Conservation (phyloP, 2,329 filamentous ascomycete genomes). For the Colletotrichum tropicale region DNA sequence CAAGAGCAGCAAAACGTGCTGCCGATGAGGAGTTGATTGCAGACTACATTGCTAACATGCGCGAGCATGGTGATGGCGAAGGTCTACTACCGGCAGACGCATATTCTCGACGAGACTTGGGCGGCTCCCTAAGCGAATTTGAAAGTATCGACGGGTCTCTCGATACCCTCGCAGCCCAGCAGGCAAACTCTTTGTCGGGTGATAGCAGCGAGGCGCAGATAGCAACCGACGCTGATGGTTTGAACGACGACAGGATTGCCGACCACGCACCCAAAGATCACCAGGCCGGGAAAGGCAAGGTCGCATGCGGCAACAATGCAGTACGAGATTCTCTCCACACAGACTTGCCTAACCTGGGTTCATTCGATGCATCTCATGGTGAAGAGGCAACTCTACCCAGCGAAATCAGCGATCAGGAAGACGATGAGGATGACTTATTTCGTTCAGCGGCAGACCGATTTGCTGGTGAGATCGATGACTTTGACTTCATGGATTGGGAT, state of each 20-base stretch:
- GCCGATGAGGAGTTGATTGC: conserved; percentile 63
- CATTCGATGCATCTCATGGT: not conserved
- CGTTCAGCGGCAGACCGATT: not conserved
- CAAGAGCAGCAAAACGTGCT: conserved; percentile 17
- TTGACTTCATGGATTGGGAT: conserved; percentile 87
- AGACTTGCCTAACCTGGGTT: not conserved
- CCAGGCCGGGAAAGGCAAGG: not conserved
- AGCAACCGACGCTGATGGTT: not conserved
- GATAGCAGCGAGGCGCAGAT: not conserved
- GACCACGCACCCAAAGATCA: not conserved
- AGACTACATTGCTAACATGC: conserved; percentile 75
- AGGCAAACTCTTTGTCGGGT: not conserved
- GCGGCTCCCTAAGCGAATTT: conserved; percentile 24
- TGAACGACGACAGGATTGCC: not conserved
- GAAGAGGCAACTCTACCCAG: not conserved
- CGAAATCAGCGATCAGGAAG: not conserved
- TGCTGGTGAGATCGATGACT: conserved; percentile 59
- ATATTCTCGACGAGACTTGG: conserved; percentile 40
- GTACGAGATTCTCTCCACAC: not conserved
- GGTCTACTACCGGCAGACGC: conserved; percentile 67
- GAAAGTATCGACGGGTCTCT: conserved; percentile 28
- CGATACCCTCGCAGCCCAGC: not conserved
- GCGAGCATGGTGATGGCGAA: conserved; percentile 57
- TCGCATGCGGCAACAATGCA: not conserved
- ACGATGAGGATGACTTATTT: conserved; percentile 12